Evolutionary conservation across 768 basidiomycete genomes (phyloP).

Genomic region (Podaxis carcinomalis): DNA sequence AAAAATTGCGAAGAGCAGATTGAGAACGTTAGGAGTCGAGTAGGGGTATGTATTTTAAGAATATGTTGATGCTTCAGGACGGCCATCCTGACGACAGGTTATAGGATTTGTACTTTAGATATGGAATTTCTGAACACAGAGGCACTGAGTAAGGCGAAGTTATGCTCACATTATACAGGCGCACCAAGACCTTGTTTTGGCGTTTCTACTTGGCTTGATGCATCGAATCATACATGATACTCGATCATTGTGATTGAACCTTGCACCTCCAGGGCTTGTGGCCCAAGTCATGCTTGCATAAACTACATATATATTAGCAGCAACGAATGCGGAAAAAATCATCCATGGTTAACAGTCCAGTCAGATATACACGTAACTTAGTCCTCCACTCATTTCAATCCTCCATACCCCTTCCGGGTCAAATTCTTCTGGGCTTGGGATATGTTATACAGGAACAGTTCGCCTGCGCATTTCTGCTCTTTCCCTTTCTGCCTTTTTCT

Average conservation of each 20-base stretch:
- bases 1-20: slow-evolving; percentile 68
- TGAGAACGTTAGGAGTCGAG: slow-evolving; percentile 41
- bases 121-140: too few species aligned
- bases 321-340: neutral
- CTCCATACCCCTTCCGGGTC: neutral
- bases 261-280: neutral
- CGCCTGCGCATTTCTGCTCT: slow-evolving; percentile 15
- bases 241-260: too few species aligned
- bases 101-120: neutral
- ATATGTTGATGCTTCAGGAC: neutral
- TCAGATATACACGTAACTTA: neutral
- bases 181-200: too few species aligned
- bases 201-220: too few species aligned
- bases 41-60: slow-evolving; percentile 6
- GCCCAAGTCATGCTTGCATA: neutral
- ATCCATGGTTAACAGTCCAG: neutral
- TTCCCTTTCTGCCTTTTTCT: slow-evolving; percentile 29
- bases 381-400: neutral
- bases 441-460: slow-evolving; percentile 6
- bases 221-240: too few species aligned
- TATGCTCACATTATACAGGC: too few species aligned
- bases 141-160: too few species aligned
- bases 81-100: neutral
- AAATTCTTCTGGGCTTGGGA: neutral
- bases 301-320: slow-evolving; percentile 8